phyloP scores from a whole-genome alignment of 2,329 filamentous ascomycete species.

The Claviceps purpurea region DNA sequence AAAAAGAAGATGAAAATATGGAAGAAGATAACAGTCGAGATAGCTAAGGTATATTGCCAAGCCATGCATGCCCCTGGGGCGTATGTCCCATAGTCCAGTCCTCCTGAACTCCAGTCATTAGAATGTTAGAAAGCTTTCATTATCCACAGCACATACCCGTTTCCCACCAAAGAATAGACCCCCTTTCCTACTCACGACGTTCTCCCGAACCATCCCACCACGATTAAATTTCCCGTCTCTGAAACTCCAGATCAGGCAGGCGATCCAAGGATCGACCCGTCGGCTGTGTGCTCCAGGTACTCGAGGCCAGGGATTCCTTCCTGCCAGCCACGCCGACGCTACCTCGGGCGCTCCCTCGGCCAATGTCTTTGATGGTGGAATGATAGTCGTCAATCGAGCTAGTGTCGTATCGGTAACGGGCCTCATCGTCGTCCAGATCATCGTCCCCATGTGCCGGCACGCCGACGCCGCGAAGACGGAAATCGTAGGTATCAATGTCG shows the following conservation, averaged over 20 bases:
- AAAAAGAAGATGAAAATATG: background rate
- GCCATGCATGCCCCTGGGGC: too few relatives aligned
- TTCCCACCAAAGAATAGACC: too few relatives aligned
- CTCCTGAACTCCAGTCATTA: too few relatives aligned
- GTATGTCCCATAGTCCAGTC: too few relatives aligned
- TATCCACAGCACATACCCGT: too few relatives aligned
- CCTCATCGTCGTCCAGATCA: background rate
- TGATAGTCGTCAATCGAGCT: conserved; percentile 11
- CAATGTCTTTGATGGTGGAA: background rate
- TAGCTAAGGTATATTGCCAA: too few relatives aligned
- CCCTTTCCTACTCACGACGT: background rate
- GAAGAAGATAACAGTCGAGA: background rate
- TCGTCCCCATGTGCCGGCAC: conserved; percentile 5
- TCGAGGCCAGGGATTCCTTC: conserved; percentile 11
- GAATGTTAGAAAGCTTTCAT: too few relatives aligned
- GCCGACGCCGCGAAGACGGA: conserved; percentile 20
- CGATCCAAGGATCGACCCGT: conserved; percentile 14
- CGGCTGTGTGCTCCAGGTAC: conserved; percentile 10
- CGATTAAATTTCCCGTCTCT: conserved; percentile 11
- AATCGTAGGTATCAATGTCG: conserved; percentile 19
- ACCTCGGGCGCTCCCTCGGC: conserved; percentile 9
- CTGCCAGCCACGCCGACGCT: conserved; percentile 25
- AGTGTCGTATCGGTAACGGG: conserved; percentile 3
- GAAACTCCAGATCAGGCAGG: conserved; percentile 19
- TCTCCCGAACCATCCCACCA: conserved; percentile 8